Conservation (phyloP, 2,329 filamentous ascomycete genomes). For the Ampelomyces quisqualis region DNA sequence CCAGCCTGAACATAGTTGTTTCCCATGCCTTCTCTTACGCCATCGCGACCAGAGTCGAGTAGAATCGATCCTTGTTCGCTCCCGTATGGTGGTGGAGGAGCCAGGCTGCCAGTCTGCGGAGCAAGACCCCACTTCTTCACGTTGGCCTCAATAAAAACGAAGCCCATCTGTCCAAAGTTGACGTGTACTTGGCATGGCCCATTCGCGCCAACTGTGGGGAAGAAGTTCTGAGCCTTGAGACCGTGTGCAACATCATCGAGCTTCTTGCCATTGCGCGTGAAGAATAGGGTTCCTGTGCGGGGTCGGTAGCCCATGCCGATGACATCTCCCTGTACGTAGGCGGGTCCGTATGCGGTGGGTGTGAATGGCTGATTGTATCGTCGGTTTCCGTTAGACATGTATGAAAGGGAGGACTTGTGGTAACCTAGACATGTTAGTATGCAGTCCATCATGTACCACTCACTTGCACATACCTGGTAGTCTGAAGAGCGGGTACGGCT, state of each 20-base stretch:
- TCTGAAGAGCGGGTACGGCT: constrained; percentile 93
- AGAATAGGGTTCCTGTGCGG: constrained; percentile 92
- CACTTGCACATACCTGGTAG: constrained; percentile 70
- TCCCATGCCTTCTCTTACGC: constrained; percentile 55
- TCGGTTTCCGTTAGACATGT: constrained; percentile 82
- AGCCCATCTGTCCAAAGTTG: constrained; percentile 96
- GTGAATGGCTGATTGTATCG: constrained; percentile 92
- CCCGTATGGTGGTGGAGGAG: constrained; percentile 92
- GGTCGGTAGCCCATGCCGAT: constrained; percentile 94
- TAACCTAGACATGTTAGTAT: constrained; percentile 60
- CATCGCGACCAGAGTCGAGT: constrained; percentile 72
- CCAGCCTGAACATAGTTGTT: constrained; percentile 50
- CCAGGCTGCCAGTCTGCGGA: constrained; percentile 91
- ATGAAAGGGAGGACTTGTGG: constrained; percentile 90
- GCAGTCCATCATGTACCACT: background rate
- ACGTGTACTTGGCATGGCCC: constrained; percentile 91
- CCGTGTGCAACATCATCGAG: constrained; percentile 93
- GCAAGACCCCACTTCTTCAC: constrained; percentile 99
- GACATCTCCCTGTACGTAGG: constrained; percentile 89
- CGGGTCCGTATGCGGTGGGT: constrained; percentile 75
- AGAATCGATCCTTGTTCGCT: constrained; percentile 96
- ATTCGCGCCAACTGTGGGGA: constrained; percentile 94
- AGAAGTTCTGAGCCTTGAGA: constrained; percentile 93
- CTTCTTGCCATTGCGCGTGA: constrained; percentile 97
- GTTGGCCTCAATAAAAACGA: constrained; percentile 98